Conservation (phyloP, 495 filamentous ascomycete species). For the Zalerion maritima region DNA sequence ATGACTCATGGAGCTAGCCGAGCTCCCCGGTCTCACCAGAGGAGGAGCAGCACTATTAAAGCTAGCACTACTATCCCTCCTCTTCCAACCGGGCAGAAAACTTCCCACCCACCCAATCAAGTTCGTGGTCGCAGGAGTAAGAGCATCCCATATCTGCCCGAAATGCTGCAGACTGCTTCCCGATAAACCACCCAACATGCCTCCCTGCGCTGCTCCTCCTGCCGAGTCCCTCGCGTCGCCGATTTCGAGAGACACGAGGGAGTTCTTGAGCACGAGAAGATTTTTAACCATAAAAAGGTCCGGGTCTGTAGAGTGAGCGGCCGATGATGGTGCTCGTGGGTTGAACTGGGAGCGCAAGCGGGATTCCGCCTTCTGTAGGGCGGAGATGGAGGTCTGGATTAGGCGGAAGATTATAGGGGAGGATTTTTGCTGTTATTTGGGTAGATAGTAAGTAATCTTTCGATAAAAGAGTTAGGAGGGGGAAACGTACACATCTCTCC, state of each 20-base stretch:
- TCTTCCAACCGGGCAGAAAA: too few species aligned
- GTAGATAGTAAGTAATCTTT: slow-evolving; percentile 3
- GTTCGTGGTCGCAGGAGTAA: slow-evolving; percentile 46
- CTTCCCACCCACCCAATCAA: slow-evolving; percentile 49
- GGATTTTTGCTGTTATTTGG: slow-evolving; percentile 34
- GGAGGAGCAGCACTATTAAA: slow-evolving; percentile 7
- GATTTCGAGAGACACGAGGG: slow-evolving; percentile 86
- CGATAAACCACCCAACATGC: too few species aligned
- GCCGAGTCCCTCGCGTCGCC: slow-evolving; percentile 62
- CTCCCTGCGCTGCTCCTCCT: slow-evolving; percentile 34
- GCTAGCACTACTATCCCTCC: slow-evolving; percentile 15
- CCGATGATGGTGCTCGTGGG: too few species aligned
- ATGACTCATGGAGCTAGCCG: too few species aligned
- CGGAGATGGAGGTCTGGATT: slow-evolving; percentile 28
- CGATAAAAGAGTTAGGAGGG: slow-evolving; percentile 3
- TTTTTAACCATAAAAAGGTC: slow-evolving; percentile 87
- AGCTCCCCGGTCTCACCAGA: too few species aligned
- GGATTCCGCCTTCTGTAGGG: slow-evolving; percentile 38
- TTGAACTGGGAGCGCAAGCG: slow-evolving; percentile 25
- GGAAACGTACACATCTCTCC: slow-evolving; percentile 53
- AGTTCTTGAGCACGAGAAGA: slow-evolving; percentile 77
- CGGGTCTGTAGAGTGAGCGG: slow-evolving; percentile 43
- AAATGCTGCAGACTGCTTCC: slow-evolving; percentile 59
- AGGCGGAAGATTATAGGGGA: slow-evolving; percentile 34
- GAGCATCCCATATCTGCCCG: slow-evolving; percentile 60